Percentiles rank a stretch among this genome's conserved stretches.
phyloP scores from a whole-genome alignment of 352 stramenopile genomes.

The Phytopythium aichiense region DNA sequence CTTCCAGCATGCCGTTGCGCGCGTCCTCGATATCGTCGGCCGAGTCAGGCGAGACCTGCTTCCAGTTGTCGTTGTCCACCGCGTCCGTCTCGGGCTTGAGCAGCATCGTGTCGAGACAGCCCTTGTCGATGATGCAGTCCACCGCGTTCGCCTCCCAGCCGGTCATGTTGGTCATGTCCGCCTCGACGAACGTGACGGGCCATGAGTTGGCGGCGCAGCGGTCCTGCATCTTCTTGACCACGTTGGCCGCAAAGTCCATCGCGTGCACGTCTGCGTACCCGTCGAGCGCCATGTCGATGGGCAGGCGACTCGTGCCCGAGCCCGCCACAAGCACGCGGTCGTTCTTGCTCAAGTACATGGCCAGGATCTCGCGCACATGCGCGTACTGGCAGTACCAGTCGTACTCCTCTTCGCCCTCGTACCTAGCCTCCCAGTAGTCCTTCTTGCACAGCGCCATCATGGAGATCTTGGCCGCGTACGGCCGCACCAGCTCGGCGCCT shows the following conservation, averaged over 20 bases:
- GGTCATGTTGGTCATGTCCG: conserved; percentile 43
- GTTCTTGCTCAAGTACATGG: conserved; percentile 25
- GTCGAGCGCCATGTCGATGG: conserved; percentile 41
- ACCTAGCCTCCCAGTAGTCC: conserved; percentile 50
- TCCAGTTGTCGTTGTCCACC: conserved; percentile 35
- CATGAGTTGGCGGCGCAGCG: conserved; percentile 26
- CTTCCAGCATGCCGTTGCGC: conserved; percentile 31
- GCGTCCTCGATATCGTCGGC: conserved; percentile 34
- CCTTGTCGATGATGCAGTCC: conserved; percentile 54
- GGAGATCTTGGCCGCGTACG: conserved; percentile 47
- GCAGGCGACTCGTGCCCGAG: conserved; percentile 45
- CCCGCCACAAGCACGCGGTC: conserved; percentile 32
- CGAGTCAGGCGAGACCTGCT: conserved; percentile 32
- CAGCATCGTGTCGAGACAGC: conserved; percentile 55
- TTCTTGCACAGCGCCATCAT: conserved; percentile 58
- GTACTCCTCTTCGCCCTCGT: conserved; percentile 47
- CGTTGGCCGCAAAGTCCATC: conserved; percentile 51
- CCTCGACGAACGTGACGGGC: conserved; percentile 33
- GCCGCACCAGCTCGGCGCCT: conserved; percentile 30
- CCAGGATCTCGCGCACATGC: conserved; percentile 36
- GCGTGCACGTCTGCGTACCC: conserved; percentile 41
- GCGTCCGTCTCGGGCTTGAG: conserved; percentile 44
- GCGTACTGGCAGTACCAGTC: conserved; percentile 57
- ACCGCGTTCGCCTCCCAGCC: conserved; percentile 29
- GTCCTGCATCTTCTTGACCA: conserved; percentile 44